Percentiles rank a stretch among this genome's conserved stretches.
Evolutionary conservation across 2,329 filamentous ascomycete genomes (phyloP).

Genomic region (Verticillium klebahnii): DNA sequence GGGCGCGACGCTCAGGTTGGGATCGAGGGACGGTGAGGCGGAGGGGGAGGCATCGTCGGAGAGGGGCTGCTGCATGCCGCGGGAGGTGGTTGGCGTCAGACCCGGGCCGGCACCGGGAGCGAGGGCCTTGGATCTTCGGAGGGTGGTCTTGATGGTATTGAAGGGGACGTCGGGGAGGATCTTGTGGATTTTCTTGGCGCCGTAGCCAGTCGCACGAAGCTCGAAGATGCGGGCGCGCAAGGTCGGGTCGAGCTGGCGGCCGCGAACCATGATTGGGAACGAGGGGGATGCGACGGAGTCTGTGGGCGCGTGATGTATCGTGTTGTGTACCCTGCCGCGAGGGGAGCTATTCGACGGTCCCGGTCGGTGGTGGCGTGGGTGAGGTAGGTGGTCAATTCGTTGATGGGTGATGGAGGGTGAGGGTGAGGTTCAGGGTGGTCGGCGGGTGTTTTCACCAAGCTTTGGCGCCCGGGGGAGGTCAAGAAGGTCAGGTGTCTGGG

Average conservation of each 20-base stretch:
- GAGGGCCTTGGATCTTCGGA: neutral
- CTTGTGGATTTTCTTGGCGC: constrained; percentile 4
- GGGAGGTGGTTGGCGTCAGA: neutral
- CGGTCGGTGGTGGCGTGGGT: neutral
- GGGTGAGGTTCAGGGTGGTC: neutral
- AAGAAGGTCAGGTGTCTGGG: too few species aligned
- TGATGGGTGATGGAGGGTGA: neutral
- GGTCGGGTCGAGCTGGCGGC: constrained; percentile 3
- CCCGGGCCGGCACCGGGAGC: neutral
- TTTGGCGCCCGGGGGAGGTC: too few species aligned
- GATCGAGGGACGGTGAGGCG: constrained; percentile 1
- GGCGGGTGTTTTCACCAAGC: too few species aligned
- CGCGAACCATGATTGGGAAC: neutral
- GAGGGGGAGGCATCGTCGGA: constrained; percentile 3
- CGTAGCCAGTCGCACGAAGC: constrained; percentile 1
- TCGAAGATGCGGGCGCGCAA: constrained; percentile 4
- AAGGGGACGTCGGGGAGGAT: constrained; percentile 3
- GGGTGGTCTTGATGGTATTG: constrained; percentile 5
- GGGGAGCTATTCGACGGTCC: neutral
- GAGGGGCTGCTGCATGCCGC: neutral
- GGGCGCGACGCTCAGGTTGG: neutral
- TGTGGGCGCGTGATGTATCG: neutral
- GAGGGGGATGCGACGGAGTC: neutral
- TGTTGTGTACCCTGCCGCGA: neutral
- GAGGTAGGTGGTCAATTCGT: neutral